Evolutionary conservation across 768 basidiomycete species (phyloP).

Genomic region (Xanthoconium purpureum): DNA sequence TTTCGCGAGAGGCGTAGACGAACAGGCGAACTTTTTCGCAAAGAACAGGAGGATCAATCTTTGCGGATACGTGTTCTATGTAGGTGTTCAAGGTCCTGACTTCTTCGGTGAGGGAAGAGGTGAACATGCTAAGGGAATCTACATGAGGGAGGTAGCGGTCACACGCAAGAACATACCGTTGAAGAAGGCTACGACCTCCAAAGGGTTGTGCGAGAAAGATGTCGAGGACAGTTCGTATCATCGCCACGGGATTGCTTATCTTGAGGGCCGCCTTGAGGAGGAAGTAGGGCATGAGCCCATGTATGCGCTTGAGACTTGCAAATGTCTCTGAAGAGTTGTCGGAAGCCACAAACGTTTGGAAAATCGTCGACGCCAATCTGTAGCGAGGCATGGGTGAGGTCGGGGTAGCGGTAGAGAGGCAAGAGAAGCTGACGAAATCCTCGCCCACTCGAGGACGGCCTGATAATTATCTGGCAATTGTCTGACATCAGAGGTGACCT

Average conservation of each 20-base stretch:
- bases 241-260: conserved; percentile 92
- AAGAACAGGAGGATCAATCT: conserved; percentile 83
- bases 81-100: conserved; percentile 81
- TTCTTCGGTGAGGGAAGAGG: conserved; percentile 87
- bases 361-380: conserved; percentile 93
- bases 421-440: conserved; percentile 76
- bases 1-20: conserved; percentile 83
- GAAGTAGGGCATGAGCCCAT: conserved; percentile 97
- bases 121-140: conserved; percentile 75
- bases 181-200: conserved; percentile 87
- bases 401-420: background rate
- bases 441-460: conserved; percentile 93
- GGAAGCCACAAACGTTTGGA: conserved; percentile 90
- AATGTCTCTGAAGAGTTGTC: conserved; percentile 91
- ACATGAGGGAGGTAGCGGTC: background rate
- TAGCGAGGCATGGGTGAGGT: conserved; percentile 9
- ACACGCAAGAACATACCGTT: conserved; percentile 51
- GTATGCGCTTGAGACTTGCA: conserved; percentile 83
- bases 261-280: conserved; percentile 88
- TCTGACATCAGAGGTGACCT: conserved; percentile 70
- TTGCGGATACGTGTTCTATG: conserved; percentile 81
- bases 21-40: conserved; percentile 87
- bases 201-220: conserved; percentile 97
- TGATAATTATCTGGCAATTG: conserved; percentile 81
- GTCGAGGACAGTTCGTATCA: conserved; percentile 91